Evolutionary conservation across 768 basidiomycete genomes (phyloP), one percentile per base, ranked within the genome.

Genomic region (Lactarius indigo): DNA sequence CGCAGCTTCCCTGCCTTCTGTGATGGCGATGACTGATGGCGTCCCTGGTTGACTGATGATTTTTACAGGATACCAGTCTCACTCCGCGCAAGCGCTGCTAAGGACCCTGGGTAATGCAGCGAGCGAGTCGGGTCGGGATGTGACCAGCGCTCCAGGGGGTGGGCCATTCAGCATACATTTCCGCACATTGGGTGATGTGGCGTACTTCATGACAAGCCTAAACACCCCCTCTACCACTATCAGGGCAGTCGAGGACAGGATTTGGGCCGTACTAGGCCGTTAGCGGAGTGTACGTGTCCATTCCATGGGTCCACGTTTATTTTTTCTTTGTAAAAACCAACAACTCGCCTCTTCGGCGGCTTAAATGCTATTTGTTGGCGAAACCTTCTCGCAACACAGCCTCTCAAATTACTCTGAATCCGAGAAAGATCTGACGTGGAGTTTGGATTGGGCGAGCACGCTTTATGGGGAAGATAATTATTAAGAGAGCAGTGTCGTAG

Each of bases 181-280:
- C 69, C 83, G 96, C 64, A 95, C 96, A 0, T 78, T 98, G 42
- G 96, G 96, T 0, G 87, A 95, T 73, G 87, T 94, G 10, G 90
- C 89, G n/a, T 96, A 96, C 75, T 91, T 95, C 74, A 96, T 96
- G 84, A 88, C 86, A 7, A 94, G 91, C 76, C 80, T 96, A 47
- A 94, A 94, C 73, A 94, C 91, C 1, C 75, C 77, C 2, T 65
- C 80, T 2, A 71, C 75, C 20, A 82, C 83, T 18, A 80, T 90
- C 42, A 83, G 86, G 64, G 79, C 81, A 20, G 71, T 92, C 9
- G 88, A 93, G 72, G 81, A 86, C 63, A 84, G 81, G 69, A 85
- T 93, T 58, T 85, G 83, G 83, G 70, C 71, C 17, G 74, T 77
- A 13, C 57, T 81, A 57, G 55, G n/a, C 26, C 10, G 33, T 47